Percentiles rank a stretch among this genome's conserved stretches.
Conservation (phyloP, 352 stramenopile genomes). For the Phytopythium cucurbitacearum region DNA sequence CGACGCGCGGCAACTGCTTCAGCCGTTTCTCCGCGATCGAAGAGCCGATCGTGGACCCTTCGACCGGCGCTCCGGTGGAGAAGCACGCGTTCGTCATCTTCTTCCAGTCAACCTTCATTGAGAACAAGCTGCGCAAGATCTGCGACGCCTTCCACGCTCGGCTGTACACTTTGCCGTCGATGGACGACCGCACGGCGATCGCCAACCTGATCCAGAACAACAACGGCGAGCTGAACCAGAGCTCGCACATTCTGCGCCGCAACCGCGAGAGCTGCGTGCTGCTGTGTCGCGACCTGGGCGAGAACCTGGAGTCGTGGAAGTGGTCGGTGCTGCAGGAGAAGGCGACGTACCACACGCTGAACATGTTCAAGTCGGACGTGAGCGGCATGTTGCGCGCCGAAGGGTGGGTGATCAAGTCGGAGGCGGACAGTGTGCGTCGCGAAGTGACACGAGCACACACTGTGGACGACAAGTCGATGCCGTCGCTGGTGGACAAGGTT, state of each 20-base stretch:
- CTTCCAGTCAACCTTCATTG: conserved; percentile 97
- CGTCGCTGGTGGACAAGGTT: conserved; percentile 91
- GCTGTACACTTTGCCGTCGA: conserved; percentile 93
- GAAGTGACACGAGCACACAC: conserved; percentile 87
- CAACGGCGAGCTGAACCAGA: conserved; percentile 93
- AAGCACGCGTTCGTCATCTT: conserved; percentile 94
- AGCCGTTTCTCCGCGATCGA: conserved; percentile 96
- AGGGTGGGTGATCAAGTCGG: conserved; percentile 93
- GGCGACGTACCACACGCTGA: conserved; percentile 97
- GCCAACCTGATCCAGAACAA: conserved; percentile 90
- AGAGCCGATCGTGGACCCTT: conserved; percentile 85
- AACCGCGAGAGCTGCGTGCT: conserved; percentile 94
- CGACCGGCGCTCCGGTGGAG: conserved; percentile 81
- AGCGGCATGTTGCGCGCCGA: conserved; percentile 95
- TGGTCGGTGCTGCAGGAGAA: conserved; percentile 98
- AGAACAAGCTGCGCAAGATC: conserved; percentile 98
- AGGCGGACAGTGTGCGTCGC: conserved; percentile 76
- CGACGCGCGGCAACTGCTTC: conserved; percentile 98
- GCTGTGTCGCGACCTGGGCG: conserved; percentile 91
- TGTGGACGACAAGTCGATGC: conserved; percentile 93
- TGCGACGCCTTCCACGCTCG: conserved; percentile 97
- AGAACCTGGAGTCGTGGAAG: conserved; percentile 95
- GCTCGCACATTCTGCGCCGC: conserved; percentile 94
- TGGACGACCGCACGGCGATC: conserved; percentile 91
- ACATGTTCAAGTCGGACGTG: conserved; percentile 97